Conservation (phyloP, 2,329 filamentous ascomycete species). For the Colletotrichum sp. region DNA sequence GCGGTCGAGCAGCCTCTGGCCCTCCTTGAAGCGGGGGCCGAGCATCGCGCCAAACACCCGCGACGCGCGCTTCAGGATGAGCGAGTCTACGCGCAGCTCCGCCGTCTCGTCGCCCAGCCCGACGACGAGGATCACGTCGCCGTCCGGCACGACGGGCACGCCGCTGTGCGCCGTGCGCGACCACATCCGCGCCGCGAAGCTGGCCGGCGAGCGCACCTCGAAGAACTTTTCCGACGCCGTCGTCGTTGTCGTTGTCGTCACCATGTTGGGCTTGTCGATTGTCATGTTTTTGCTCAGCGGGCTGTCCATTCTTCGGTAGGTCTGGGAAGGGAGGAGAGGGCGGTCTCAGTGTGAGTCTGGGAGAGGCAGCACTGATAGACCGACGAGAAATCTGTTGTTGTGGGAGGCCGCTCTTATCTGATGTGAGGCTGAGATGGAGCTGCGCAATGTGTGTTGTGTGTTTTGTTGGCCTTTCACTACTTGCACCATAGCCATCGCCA, state of each 20-base stretch:
- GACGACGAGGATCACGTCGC: slow-evolving; percentile 27
- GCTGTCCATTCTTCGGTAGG: neutral
- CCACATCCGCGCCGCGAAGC: slow-evolving; percentile 20
- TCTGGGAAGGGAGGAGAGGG: neutral
- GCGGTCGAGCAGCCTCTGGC: slow-evolving; percentile 19
- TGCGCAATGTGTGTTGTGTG: neutral
- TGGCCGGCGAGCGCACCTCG: slow-evolving; percentile 17
- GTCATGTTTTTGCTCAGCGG: slow-evolving; percentile 3
- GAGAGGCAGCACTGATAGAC: neutral
- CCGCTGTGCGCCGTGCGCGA: slow-evolving; percentile 10
- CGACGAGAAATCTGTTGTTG: neutral
- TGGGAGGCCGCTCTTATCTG: neutral
- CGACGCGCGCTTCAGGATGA: slow-evolving; percentile 29
- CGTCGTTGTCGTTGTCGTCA: neutral
- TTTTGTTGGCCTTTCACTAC: neutral
- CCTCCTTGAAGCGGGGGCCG: slow-evolving; percentile 25
- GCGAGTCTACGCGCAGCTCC: slow-evolving; percentile 22
- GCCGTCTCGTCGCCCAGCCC: slow-evolving; percentile 16
- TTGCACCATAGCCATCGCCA: neutral
- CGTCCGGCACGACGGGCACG: slow-evolving; percentile 18
- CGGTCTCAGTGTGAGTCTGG: neutral
- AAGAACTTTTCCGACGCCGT: slow-evolving; percentile 11
- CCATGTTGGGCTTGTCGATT: slow-evolving; percentile 8
- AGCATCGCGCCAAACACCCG: slow-evolving; percentile 32
- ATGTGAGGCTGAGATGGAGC: neutral